These are phyloP conservation scores for Chenopodium album DNA, from an alignment of 148 eudicot species.

Conservation along the genomic window DNA sequence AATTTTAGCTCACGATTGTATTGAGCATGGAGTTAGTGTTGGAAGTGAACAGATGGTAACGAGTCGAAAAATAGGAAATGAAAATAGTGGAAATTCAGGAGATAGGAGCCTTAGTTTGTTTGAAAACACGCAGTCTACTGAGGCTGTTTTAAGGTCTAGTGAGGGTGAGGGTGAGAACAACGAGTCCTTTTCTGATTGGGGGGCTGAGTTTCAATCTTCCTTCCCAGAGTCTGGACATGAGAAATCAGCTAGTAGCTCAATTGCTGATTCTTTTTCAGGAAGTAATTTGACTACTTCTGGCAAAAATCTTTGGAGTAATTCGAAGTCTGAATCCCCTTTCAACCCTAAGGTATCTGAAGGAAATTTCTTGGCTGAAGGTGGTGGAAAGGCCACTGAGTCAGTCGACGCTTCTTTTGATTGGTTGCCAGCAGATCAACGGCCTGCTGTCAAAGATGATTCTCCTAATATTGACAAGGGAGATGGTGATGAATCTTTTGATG, in stretches of 20 bases:
- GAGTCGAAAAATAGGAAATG: constrained; percentile 25
- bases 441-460: constrained; percentile 16
- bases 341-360: constrained; percentile 33
- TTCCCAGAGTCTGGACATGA: constrained; percentile 31
- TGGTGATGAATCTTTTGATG: constrained; percentile 23
- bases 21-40: constrained; percentile 24
- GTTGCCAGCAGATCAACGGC: constrained; percentile 41
- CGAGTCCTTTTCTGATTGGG: constrained; percentile 64
- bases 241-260: constrained; percentile 24
- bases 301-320: constrained; percentile 29
- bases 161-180: constrained; percentile 24
- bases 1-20: constrained; percentile 37
- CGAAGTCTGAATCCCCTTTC: constrained; percentile 21
- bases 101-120: constrained; percentile 41
- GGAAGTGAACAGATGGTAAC: constrained; percentile 26
- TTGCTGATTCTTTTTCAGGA: constrained; percentile 24
- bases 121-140: constrained; percentile 35
- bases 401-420: constrained; percentile 31
- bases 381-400: constrained; percentile 13
- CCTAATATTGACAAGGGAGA: constrained; percentile 1
- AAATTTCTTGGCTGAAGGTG: constrained; percentile 25
- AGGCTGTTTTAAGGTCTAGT: constrained; percentile 31
- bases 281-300: constrained; percentile 23
- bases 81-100: constrained; percentile 29
- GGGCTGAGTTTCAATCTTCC: constrained; percentile 78